Evolutionary conservation across 2,329 filamentous ascomycete species (phyloP).

Genomic region (Monilinia laxa): DNA sequence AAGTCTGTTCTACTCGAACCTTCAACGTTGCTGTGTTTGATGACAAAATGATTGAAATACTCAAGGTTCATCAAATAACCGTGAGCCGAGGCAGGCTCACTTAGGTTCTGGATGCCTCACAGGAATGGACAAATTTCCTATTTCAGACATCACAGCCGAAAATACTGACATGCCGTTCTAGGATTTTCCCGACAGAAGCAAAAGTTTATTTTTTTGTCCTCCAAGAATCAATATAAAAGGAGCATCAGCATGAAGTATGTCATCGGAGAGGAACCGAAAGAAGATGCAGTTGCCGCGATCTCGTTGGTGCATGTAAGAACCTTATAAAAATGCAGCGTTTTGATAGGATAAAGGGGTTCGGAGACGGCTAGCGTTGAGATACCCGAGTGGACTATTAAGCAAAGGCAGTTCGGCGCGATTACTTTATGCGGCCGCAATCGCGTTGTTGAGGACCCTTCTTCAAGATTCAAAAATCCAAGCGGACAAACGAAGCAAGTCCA

Average conservation of each 20-base stretch:
- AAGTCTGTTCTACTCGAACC: slow-evolving; percentile 7
- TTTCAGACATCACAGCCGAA: slow-evolving; percentile 12
- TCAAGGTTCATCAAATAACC: not conserved
- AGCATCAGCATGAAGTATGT: slow-evolving; percentile 2
- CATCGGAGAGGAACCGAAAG: slow-evolving; percentile 22
- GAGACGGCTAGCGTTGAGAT: slow-evolving; percentile 1
- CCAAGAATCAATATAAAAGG: not conserved
- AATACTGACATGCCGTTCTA: not conserved
- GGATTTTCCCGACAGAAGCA: slow-evolving; percentile 1
- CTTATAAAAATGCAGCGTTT: not conserved
- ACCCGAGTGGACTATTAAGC: not conserved
- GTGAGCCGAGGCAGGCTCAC: slow-evolving; percentile 17
- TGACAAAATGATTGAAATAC: slow-evolving; percentile 8
- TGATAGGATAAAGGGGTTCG: not conserved
- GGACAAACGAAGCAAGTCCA: not conserved
- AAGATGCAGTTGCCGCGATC: slow-evolving; percentile 16
- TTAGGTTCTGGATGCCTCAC: not conserved
- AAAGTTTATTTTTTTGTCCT: not conserved
- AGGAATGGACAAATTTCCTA: slow-evolving; percentile 10
- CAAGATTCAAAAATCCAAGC: not conserved
- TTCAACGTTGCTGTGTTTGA: not conserved
- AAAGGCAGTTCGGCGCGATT: slow-evolving; percentile 17
- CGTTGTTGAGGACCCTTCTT: not conserved
- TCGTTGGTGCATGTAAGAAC: not conserved
- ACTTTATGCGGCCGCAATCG: slow-evolving; percentile 11